A percentile compares a stretch with the other conserved stretches of the same genome.
Evolutionary conservation across 345 rosid species (phyloP).

Genomic region (Cochlearia excelsa): DNA sequence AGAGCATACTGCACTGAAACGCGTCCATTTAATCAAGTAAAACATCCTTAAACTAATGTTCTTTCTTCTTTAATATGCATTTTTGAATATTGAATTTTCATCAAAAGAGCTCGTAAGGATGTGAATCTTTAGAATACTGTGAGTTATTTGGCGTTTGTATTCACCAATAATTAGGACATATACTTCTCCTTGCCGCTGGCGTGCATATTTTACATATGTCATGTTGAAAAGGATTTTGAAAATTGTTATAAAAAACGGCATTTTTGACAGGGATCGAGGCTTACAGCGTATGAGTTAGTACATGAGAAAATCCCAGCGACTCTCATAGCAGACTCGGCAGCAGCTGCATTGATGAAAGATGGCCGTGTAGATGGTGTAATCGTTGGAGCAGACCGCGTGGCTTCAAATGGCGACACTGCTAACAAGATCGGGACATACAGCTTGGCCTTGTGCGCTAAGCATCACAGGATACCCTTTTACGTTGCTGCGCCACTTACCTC

Average conservation of each 20-base stretch:
- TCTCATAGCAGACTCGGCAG: conserved; percentile 89
- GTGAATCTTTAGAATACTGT: not conserved
- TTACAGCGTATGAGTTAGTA: conserved; percentile 91
- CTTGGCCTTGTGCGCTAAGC: conserved; percentile 75
- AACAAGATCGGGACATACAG: conserved; percentile 97
- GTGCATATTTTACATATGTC: not conserved
- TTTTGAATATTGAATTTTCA: not conserved
- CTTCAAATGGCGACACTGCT: conserved; percentile 96
- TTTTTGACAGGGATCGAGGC: conserved; percentile 74
- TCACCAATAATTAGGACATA: not conserved
- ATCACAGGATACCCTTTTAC: conserved; percentile 69
- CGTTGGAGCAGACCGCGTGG: conserved; percentile 94
- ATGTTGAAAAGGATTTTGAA: conserved; percentile 8
- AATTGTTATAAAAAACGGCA: not conserved
- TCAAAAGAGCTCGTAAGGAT: no score
- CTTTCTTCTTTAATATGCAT: not conserved
- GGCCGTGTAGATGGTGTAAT: conserved; percentile 70
- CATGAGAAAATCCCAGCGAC: conserved; percentile 89
- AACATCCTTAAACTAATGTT: not conserved
- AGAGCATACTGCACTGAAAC: conserved; percentile 97
- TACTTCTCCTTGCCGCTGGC: not conserved
- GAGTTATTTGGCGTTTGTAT: conserved; percentile 2
- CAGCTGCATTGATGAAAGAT: conserved; percentile 86
- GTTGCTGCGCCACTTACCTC: conserved; percentile 95
- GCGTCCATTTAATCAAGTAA: conserved; percentile 96